phyloP scores from a whole-genome alignment of 371 early-diverging fungal genomes.

The Sanchytrium tribonematis region DNA sequence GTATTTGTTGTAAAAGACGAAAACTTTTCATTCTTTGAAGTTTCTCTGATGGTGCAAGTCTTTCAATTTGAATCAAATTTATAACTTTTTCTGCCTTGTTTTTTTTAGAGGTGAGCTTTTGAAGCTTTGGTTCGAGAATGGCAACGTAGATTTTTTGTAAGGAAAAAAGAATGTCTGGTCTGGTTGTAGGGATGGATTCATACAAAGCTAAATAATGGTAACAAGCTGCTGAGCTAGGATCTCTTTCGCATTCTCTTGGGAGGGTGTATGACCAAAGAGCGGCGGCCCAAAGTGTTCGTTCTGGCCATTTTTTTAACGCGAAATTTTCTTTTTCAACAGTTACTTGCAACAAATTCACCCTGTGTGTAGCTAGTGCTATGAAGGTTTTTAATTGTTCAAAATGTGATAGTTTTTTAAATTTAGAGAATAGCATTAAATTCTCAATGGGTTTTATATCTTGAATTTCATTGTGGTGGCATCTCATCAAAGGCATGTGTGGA shows the following conservation, averaged over 20 bases:
- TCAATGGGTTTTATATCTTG: background rate
- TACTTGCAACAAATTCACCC: background rate
- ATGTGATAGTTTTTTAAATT: background rate
- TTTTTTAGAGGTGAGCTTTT: background rate
- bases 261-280: background rate
- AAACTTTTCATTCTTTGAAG: background rate
- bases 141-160: background rate
- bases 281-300: background rate
- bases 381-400: background rate
- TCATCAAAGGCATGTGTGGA: background rate
- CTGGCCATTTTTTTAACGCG: background rate
- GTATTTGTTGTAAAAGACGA: background rate
- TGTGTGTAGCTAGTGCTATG: background rate
- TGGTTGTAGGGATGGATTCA: background rate
- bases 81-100: background rate
- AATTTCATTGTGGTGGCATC: background rate
- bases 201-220: background rate
- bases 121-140: background rate
- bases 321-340: background rate
- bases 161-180: background rate
- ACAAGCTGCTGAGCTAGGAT: background rate
- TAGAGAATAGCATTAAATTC: background rate
- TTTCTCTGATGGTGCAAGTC: background rate
- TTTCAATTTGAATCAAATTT: background rate
- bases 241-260: background rate